phyloP scores from a whole-genome alignment of 2,329 filamentous ascomycete genomes.

The Cryphonectria japonica region DNA sequence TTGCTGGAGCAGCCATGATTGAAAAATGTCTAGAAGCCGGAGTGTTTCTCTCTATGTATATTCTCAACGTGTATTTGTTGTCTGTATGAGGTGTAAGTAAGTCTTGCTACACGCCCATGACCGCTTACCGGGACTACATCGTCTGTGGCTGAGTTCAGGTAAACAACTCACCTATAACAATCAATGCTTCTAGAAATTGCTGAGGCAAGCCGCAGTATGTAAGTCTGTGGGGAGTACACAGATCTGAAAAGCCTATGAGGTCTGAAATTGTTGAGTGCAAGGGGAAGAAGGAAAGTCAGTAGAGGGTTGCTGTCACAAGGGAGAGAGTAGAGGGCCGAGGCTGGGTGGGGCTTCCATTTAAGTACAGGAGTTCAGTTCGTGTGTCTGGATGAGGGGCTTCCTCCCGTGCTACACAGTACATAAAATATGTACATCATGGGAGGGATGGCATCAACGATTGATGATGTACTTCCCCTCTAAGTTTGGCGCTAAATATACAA shows the following conservation, averaged over 20 bases:
- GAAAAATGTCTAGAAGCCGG: neutral
- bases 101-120: neutral
- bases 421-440: no score
- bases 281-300: neutral
- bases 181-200: neutral
- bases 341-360: neutral
- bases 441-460: neutral
- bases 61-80: neutral
- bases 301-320: neutral
- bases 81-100: slow-evolving; percentile 2
- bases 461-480: neutral
- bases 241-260: neutral
- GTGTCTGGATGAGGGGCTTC: neutral
- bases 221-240: neutral
- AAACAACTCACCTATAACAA: slow-evolving; percentile 3
- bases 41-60: neutral
- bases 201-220: neutral
- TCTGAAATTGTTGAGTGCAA: neutral
- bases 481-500: neutral
- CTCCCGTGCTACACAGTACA: neutral
- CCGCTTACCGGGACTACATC: neutral
- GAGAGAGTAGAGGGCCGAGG: slow-evolving; percentile 1
- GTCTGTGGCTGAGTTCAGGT: neutral
- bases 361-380: neutral
- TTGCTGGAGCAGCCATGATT: slow-evolving; percentile 72